Evolutionary conservation across 495 filamentous ascomycete genomes (phyloP).

Genomic region (Arthonia radiata): DNA sequence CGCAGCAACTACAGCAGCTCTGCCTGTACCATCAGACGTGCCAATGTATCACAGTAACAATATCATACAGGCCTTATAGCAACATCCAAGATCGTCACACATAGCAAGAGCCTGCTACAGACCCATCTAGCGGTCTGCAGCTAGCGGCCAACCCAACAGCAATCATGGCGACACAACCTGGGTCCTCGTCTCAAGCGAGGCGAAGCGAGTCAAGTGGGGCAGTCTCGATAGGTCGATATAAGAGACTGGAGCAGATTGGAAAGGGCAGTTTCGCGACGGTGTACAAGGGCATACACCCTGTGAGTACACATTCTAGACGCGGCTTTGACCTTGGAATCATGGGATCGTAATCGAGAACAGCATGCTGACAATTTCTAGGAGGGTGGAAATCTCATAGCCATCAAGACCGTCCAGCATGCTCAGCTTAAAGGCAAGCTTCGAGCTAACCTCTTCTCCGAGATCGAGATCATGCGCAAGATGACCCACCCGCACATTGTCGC

Average conservation of each 20-base stretch:
- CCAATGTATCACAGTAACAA: too few relatives aligned
- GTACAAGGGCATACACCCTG: constrained; percentile 63
- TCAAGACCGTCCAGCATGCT: constrained; percentile 79
- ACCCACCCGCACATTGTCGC: constrained; percentile 94
- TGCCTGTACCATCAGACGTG: too few relatives aligned
- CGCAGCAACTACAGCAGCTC: too few relatives aligned
- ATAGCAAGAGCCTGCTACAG: too few relatives aligned
- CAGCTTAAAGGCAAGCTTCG: constrained; percentile 89
- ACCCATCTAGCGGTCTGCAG: too few relatives aligned
- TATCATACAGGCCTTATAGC: too few relatives aligned
- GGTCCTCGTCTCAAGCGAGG: too few relatives aligned
- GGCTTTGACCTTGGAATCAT: neutral
- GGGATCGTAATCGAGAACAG: constrained; percentile 11
- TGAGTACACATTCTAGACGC: constrained; percentile 21
- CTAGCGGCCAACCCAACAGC: too few relatives aligned
- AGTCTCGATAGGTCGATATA: constrained; percentile 51
- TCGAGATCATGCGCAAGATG: constrained; percentile 72
- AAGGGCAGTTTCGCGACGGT: constrained; percentile 92
- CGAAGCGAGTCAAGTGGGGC: too few relatives aligned
- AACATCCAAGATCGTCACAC: too few relatives aligned
- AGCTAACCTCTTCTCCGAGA: constrained; percentile 85
- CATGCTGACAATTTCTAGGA: constrained; percentile 13
- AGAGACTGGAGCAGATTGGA: constrained; percentile 62
- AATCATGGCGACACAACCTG: too few relatives aligned
- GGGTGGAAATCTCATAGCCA: constrained; percentile 50